Evolutionary conservation across 306 rosid species (phyloP).

Genomic region (Bauhinia variegata): DNA sequence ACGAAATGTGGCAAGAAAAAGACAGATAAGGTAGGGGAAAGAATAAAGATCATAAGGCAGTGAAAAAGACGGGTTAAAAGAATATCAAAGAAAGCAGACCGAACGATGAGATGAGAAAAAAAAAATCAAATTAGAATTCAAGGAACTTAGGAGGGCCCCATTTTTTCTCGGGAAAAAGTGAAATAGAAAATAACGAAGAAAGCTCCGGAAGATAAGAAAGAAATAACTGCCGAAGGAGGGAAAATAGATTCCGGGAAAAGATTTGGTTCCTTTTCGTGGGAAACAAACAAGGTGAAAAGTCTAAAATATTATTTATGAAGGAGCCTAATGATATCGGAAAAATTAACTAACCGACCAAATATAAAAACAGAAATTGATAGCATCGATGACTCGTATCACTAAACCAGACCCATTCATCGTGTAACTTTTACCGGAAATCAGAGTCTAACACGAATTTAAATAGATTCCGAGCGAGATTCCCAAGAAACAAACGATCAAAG

Average conservation of each 20-base stretch:
- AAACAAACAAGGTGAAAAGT: slow-evolving; percentile 2
- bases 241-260: background rate
- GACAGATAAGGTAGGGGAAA: too few species aligned
- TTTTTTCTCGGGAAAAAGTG: too few species aligned
- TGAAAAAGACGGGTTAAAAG: too few species aligned
- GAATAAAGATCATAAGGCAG: too few species aligned
- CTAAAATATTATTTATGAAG: background rate
- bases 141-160: too few species aligned
- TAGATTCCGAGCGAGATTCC: background rate
- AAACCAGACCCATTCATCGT: background rate
- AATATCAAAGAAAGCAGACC: too few species aligned
- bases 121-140: too few species aligned
- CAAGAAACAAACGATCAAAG: background rate
- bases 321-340: slow-evolving; percentile 6
- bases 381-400: slow-evolving; percentile 5
- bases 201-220: background rate
- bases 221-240: background rate
- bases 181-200: background rate
- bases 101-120: too few species aligned
- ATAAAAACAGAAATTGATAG: background rate
- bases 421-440: background rate
- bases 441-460: background rate
- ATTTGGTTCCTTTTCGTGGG: background rate
- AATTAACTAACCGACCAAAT: slow-evolving; percentile 7
- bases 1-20: too few species aligned